Base-by-base conservation (phyloP, 345 rosid species). In the Linum trigynum region DNA sequence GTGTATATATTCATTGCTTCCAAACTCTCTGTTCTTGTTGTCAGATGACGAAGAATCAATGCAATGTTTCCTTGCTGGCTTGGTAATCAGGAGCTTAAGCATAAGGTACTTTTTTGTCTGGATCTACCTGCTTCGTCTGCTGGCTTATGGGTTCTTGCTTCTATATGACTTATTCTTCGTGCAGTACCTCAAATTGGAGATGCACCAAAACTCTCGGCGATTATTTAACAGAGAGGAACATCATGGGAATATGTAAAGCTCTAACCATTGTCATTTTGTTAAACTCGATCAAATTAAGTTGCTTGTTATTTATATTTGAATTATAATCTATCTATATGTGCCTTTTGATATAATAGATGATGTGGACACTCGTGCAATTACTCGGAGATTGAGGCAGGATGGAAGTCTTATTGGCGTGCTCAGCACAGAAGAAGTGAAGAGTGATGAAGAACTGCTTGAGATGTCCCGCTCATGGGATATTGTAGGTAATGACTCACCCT, bases 381-480 rank as follows among this genome's bases (percentile, higher is more conserved):
- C 98, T 57, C 86, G 92, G 38, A 82, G 98, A 61, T 77, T 91
- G 72, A 87, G 98, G 81, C 84, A 95, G 82, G 91, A 89, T 65
- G 99, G 98, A 73, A 95, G 97, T 75, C 95, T 95, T 73, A 82
- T 84, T n/a, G 96, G 99, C 65, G 94, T 91, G 38, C 73, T 95
- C 69, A 91, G 95, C 83, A 89, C 98, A 1, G 99, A 91, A 77
- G 75, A 77, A 63, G 61, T 84, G 68, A 91, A 81, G 78, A 74
- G 87, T 16, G 90, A 91, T 63, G 83, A 81, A 1, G 96, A 95
- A 69, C 99, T 89, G 75, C 59, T 89, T 45, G 78, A 83, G 65
- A 86, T 87, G 85, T 87, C 99, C 63, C 84, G 77, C 56, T 87
- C 92, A 2, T 91, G 99, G 99, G 87, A 86, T 80, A 95, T 91